Base-by-base conservation (phyloP, 768 basidiomycete species). In the Dictyophora rubrovolvata region DNA sequence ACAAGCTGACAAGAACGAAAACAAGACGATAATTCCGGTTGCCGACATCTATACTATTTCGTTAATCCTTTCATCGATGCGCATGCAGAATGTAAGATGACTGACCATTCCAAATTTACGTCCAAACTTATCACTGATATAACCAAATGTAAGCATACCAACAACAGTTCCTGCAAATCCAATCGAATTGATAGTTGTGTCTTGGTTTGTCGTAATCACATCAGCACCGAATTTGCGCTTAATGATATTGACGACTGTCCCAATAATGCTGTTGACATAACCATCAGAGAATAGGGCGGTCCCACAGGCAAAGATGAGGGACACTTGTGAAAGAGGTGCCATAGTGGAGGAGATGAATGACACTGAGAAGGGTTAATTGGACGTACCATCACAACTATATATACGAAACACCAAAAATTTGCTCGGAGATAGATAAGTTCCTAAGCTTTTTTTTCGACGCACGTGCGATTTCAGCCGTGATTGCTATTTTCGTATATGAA, bases 261-360 rank as follows among this genome's bases (percentile, higher is more conserved):
- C 67, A 57, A 67, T 64, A 54, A 65, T 37, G 20, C 54, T 60
- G 54, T 62, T 62, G 0, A 60, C 63, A 33, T 64, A 65, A 7
- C 63, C 66, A 53, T 67, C 66, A 18, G 64, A 65, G 54, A 67
- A 67, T 18, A 67, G 62, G 21, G 66, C 66, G 1, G 66, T 67
- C 18, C 66, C 66, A 46, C 65, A 67, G 88, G 89, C 89, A 68
- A 92, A 92, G 67, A 92, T 88, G 68, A 92, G 83, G 54, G 87
- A 88, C 61, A 92, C 84, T 62, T 82, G 79, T 63, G 70, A 72
- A 16, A 80, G 68, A 18, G 21, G 50, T 4, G 14, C 18, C 28
- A 34, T 51, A 18, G 50, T 51, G 50, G 50, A 22, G 21, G 14
- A 51, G 20, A 18, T 14, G 20, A 51, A 51, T 12, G 21, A 2